phyloP scores from a whole-genome alignment of 2,329 filamentous ascomycete species.

The Colletotrichum tropicicola region DNA sequence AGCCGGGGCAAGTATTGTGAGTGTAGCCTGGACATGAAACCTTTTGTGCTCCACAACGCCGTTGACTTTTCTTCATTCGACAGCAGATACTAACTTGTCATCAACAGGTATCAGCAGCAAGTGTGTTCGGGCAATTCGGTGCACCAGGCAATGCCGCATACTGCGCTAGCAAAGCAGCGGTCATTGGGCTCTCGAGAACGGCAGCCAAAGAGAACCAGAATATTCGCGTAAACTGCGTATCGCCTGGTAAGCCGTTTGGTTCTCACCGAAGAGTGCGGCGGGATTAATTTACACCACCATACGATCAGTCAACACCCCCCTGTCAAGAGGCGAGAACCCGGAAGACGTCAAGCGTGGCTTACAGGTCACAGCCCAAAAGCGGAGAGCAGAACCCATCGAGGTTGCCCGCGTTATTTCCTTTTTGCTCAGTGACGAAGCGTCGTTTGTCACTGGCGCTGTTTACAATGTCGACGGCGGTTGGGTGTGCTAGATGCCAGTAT shows the following conservation, averaged over 20 bases:
- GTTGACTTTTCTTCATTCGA: constrained; percentile 32
- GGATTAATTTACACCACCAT: too few relatives aligned
- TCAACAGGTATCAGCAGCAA: constrained; percentile 43
- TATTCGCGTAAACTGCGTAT: constrained; percentile 36
- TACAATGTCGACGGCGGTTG: constrained; percentile 25
- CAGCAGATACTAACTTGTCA: neutral
- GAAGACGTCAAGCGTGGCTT: constrained; percentile 2
- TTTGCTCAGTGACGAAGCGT: constrained; percentile 37
- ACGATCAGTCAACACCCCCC: constrained; percentile 13
- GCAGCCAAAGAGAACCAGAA: constrained; percentile 39
- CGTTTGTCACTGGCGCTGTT: constrained; percentile 35
- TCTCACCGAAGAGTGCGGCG: too few relatives aligned
- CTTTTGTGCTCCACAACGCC: constrained; percentile 60
- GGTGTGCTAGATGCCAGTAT: constrained; percentile 34
- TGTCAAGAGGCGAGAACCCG: neutral
- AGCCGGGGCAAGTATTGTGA: constrained; percentile 54
- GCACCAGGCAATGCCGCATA: constrained; percentile 39
- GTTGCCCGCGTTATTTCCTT: constrained; percentile 38
- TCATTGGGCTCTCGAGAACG: constrained; percentile 39
- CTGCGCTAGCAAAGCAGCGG: constrained; percentile 40
- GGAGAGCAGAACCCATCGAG: constrained; percentile 34
- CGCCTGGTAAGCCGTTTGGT: constrained; percentile 34
- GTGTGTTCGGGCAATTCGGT: constrained; percentile 49
- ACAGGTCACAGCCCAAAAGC: constrained; percentile 31
- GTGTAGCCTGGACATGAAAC: too few relatives aligned